phyloP scores from a whole-genome alignment of 2,329 filamentous ascomycete genomes.

The Penicillium sp. region DNA sequence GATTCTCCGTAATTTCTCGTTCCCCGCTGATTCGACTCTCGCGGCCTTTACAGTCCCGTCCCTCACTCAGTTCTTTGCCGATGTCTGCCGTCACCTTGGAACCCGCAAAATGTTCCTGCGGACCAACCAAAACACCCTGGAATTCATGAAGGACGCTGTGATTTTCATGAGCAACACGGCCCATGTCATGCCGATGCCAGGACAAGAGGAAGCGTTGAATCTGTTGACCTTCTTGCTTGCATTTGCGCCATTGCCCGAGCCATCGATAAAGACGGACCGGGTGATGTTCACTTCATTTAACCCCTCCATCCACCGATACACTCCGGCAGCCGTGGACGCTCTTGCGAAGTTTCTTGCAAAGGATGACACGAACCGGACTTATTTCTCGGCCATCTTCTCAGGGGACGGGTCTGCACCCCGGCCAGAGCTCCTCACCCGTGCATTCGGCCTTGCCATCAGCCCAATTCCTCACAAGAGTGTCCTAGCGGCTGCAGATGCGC shows the following conservation, averaged over 20 bases:
- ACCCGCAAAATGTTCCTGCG: slow-evolving; percentile 84
- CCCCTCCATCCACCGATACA: slow-evolving; percentile 77
- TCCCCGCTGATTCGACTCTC: slow-evolving; percentile 71
- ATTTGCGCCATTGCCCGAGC: slow-evolving; percentile 78
- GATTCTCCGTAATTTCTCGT: slow-evolving; percentile 89
- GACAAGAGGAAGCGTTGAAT: slow-evolving; percentile 81
- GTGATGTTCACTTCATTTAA: slow-evolving; percentile 80
- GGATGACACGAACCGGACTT: slow-evolving; percentile 86
- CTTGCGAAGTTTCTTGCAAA: slow-evolving; percentile 87
- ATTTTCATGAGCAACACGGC: slow-evolving; percentile 87
- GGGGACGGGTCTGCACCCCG: slow-evolving; percentile 65
- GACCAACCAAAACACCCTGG: slow-evolving; percentile 78
- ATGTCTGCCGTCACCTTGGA: slow-evolving; percentile 80
- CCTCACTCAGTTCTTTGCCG: slow-evolving; percentile 80
- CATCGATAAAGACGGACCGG: slow-evolving; percentile 55
- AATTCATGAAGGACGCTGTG: slow-evolving; percentile 96
- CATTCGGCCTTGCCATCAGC: slow-evolving; percentile 83
- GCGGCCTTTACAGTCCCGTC: slow-evolving; percentile 68
- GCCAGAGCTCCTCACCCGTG: slow-evolving; percentile 77
- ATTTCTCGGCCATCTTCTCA: slow-evolving; percentile 79
- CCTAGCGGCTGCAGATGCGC: slow-evolving; percentile 69
- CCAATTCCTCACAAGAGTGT: slow-evolving; percentile 72
- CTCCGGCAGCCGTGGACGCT: slow-evolving; percentile 84
- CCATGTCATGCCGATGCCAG: slow-evolving; percentile 74
- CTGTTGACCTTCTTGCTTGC: slow-evolving; percentile 85